Base-by-base conservation (phyloP, 2,329 filamentous ascomycete species). In the Diaporthe citri region DNA sequence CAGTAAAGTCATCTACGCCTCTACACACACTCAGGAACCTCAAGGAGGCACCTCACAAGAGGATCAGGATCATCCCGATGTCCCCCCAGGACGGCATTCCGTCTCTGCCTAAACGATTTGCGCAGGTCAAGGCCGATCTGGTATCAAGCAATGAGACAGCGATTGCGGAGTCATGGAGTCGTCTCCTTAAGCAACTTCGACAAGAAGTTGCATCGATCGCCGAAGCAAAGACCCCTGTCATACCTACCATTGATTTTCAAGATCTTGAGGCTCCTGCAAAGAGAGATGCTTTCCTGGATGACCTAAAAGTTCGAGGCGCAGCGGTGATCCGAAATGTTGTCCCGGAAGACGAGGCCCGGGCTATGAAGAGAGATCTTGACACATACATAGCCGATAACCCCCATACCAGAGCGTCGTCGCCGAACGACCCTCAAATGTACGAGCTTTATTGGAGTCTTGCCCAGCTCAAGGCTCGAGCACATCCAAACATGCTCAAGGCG, bases 301-400 rank as follows among this genome's bases (percentile, higher is more conserved):
- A 75, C 17, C 76, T 84, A n/a, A 80, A 79, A 48, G 78, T 78
- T 13, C 79, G 81, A 12, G 83, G 83, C 60, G 80, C 81, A 52
- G 83, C 79, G 28, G 78, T 84, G 13, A 78, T 84, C 57, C 78
- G 80, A n/a, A 79, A 78, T 12, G 83, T 84, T 36, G 77, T 84
- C 10, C 78, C 81, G 10, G 77, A 75, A 22, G 66, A 77, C n/a
- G 77, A 80, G 34, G 81, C 80, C 46, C 51, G 70, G n/a, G 57
- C 83, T n/a, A 89, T 87, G 80, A 91, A 91, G 79, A 81, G 84
- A 28, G 85, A 88, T 56, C 85, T 88, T 10, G 83, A 86, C 73
- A 84, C 87, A 8, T 92, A 93, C 77, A 85, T 92, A 25, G 80
- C 83, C 17, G 84, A 85, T 25, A 92, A 92, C 78, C 83, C 84